Evolutionary conservation across 345 rosid species (phyloP), one percentile per base, ranked within the genome.

Genomic region (Hibiscus tridactylites): DNA sequence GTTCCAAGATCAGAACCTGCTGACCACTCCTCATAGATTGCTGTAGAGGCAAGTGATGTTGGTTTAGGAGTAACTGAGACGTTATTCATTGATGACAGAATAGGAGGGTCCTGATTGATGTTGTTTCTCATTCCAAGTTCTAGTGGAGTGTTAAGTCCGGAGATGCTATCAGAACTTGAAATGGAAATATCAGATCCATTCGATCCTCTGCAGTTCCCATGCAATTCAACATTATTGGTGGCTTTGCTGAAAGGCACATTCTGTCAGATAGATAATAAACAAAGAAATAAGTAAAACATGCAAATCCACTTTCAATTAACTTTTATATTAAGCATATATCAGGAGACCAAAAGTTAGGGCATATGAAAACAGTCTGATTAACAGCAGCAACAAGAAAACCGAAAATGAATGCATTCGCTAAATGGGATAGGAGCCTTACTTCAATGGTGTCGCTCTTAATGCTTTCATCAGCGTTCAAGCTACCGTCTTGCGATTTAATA

Each of bases 141-240:
- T 62, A 85, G 81, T 6, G 94, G 96, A 33, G 92, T 87, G 65
- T 83, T 77, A 2, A 90, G 85, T 71, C 87, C 94, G 56, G 85
- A 80, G 78, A 85, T 84, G 81, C 91, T 84, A 71, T 81, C 98
- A 61, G 87, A 85, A 79, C 96, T 90, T 71, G 98, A 89, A 80
- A 90, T 67, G 1, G 98, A 87, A 70, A 84, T 81, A 71, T 95
- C 99, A 31, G 96, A 95, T 78, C 85, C 96, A 69, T 78, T 79
- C 0, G 94, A 89, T 73, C 83, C 81, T 69, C 87, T 81, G 65
- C 68, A 73, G 69, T 81, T 81, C 50, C 73, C 85, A 63, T 71
- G 88, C 60, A 81, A 68, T 70, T 82, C 92, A 0, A 80, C 74
- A 71, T 70, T 78, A 63, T 81, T 77, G n/a, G 83, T 59, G 50